Evolutionary conservation across 768 basidiomycete species (phyloP).

Genomic region (Rhizopogon salebrosus): DNA sequence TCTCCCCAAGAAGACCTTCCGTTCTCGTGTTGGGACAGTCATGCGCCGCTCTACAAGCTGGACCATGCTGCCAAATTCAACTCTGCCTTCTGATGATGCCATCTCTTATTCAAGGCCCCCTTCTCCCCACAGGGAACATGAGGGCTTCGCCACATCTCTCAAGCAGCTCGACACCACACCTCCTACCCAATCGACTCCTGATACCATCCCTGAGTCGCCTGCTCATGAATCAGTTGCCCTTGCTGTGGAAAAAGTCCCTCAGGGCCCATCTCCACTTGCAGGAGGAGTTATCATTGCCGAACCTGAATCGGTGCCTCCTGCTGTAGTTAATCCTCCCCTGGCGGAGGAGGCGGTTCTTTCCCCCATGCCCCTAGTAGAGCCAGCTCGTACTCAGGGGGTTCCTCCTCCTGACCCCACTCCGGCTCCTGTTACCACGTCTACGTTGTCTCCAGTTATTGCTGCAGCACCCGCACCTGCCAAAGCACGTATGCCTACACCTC

Average conservation of each 20-base stretch:
- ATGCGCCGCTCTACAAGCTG: conserved; percentile 61
- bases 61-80: conserved; percentile 32
- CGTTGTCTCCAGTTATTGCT: no score
- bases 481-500: conserved; percentile 15
- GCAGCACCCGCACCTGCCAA: conserved; percentile 13
- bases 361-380: conserved; percentile 39
- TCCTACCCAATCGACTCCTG: conserved; percentile 29
- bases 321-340: conserved; percentile 9
- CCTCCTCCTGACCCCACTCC: background rate
- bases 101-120: conserved; percentile 19
- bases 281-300: conserved; percentile 21
- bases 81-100: conserved; percentile 23
- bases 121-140: conserved; percentile 23
- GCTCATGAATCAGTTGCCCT: conserved; percentile 47
- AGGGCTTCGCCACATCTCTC: conserved; percentile 24
- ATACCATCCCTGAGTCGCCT: conserved; percentile 69
- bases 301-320: conserved; percentile 10
- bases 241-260: conserved; percentile 23
- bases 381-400: background rate
- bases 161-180: conserved; percentile 30
- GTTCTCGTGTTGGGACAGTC: conserved; percentile 55
- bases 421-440: no score
- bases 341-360: conserved; percentile 34
- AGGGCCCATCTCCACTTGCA: conserved; percentile 40
- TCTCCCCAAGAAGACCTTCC: conserved; percentile 38